Evolutionary conservation across 352 stramenopile genomes (phyloP).

Genomic region (Pilasporangium apinafurcum): DNA sequence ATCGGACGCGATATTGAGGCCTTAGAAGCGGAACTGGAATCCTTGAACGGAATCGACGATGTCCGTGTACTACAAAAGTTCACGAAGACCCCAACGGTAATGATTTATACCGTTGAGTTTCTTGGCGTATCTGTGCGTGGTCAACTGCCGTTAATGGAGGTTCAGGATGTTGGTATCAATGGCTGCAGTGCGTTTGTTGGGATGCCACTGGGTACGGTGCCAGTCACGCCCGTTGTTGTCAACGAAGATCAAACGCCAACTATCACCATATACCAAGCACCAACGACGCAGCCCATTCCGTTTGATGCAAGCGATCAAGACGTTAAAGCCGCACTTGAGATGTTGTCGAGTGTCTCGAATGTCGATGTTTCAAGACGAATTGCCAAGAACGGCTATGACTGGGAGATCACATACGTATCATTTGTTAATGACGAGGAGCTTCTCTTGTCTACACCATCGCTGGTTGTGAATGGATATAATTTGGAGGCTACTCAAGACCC

Average conservation of each 20-base stretch:
- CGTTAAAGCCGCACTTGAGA: slow-evolving; percentile 91
- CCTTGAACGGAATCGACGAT: slow-evolving; percentile 61
- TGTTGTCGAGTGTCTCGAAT: slow-evolving; percentile 80
- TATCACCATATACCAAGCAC: slow-evolving; percentile 86
- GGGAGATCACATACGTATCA: slow-evolving; percentile 89
- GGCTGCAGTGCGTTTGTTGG: slow-evolving; percentile 80
- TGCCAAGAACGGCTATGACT: slow-evolving; percentile 85
- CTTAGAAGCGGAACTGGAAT: slow-evolving; percentile 61
- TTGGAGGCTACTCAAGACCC: slow-evolving; percentile 41
- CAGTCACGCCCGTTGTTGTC: slow-evolving; percentile 11
- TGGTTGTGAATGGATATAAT: slow-evolving; percentile 39
- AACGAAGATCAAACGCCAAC: slow-evolving; percentile 43
- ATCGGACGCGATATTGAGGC: slow-evolving; percentile 33
- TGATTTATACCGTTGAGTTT: slow-evolving; percentile 93
- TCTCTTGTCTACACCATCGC: not conserved
- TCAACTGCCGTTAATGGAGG: slow-evolving; percentile 71
- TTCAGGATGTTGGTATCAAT: slow-evolving; percentile 90
- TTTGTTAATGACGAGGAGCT: slow-evolving; percentile 32
- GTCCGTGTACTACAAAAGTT: slow-evolving; percentile 56
- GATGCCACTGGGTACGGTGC: slow-evolving; percentile 10
- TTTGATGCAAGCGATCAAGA: slow-evolving; percentile 87
- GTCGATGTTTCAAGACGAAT: slow-evolving; percentile 84
- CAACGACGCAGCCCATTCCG: slow-evolving; percentile 87
- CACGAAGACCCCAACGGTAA: slow-evolving; percentile 29
- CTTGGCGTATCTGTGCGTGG: slow-evolving; percentile 85